phyloP scores from a whole-genome alignment of 1,284 basidiomycete genomes.

The Volvariella volvacea region DNA sequence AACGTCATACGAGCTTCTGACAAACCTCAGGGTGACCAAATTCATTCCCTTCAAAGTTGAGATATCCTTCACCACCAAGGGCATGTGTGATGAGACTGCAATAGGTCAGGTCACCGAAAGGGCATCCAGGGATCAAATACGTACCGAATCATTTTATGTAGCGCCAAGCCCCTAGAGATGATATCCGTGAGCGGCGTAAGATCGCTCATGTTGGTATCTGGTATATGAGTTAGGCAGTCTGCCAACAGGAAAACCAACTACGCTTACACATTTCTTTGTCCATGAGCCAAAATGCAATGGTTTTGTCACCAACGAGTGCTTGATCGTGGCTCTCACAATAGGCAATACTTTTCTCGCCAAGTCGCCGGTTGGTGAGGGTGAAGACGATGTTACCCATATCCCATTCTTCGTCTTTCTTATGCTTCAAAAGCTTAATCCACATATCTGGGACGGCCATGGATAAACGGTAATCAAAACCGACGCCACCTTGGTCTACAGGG shows the following conservation, averaged over 20 bases:
- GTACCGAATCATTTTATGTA: constrained; percentile 98
- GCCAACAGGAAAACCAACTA: neutral
- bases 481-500: constrained; percentile 76
- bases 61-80: constrained; percentile 93
- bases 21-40: constrained; percentile 92
- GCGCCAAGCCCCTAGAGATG: constrained; percentile 82
- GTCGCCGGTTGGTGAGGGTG: constrained; percentile 86
- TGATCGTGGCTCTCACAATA: constrained; percentile 98
- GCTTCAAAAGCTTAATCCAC: constrained; percentile 99
- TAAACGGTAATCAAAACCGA: constrained; percentile 96
- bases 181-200: constrained; percentile 79
- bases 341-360: constrained; percentile 88
- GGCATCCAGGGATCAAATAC: constrained; percentile 14
- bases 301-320: constrained; percentile 97
- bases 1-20: constrained; percentile 1
- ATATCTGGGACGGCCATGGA: constrained; percentile 99
- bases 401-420: constrained; percentile 86
- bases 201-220: constrained; percentile 95
- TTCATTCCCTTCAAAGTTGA: constrained; percentile 98
- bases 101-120: constrained; percentile 4
- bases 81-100: constrained; percentile 82
- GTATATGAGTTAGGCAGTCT: constrained; percentile 8
- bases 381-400: constrained; percentile 83
- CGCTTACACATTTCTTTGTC: constrained; percentile 97
- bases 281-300: constrained; percentile 98